A percentile compares a stretch with the other conserved stretches of the same genome.
Evolutionary conservation across 1,139 yeast species (phyloP).

Genomic region (Protomyces inouyei): DNA sequence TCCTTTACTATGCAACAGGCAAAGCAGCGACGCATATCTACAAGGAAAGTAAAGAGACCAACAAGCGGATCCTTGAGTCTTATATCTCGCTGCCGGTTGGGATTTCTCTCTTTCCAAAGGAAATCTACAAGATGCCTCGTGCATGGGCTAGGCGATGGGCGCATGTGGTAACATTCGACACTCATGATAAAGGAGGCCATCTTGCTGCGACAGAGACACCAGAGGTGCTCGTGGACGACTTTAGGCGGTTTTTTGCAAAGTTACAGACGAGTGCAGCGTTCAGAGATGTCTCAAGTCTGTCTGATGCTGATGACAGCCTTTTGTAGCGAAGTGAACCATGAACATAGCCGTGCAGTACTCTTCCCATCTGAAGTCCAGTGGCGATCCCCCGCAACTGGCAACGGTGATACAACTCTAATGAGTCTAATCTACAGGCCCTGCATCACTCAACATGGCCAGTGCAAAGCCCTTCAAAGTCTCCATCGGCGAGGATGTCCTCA

Average conservation of each 20-base stretch:
- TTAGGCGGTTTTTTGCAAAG: slow-evolving; percentile 6
- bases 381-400: too few species aligned
- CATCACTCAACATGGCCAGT: background rate
- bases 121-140: slow-evolving; percentile 20
- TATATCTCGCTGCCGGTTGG: slow-evolving; percentile 16
- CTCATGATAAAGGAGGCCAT: slow-evolving; percentile 23
- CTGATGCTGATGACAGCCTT: too few species aligned
- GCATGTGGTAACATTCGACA: slow-evolving; percentile 4
- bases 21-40: slow-evolving; percentile 25
- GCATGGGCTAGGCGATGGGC: slow-evolving; percentile 14
- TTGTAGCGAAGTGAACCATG: too few species aligned
- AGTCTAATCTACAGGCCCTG: too few species aligned
- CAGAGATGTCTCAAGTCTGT: background rate
- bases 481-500: slow-evolving; percentile 8
- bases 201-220: slow-evolving; percentile 25
- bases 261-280: slow-evolving; percentile 6
- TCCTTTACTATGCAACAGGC: slow-evolving; percentile 18
- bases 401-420: too few species aligned
- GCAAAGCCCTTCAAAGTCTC: slow-evolving; percentile 33
- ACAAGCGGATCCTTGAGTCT: background rate
- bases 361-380: too few species aligned
- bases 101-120: slow-evolving; percentile 24
- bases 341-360: too few species aligned
- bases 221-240: slow-evolving; percentile 18
- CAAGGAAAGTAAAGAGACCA: slow-evolving; percentile 1